These are phyloP conservation scores for Kwoniella botswanensis DNA, from an alignment of 768 basidiomycete genomes.

Conservation along the genomic window DNA sequence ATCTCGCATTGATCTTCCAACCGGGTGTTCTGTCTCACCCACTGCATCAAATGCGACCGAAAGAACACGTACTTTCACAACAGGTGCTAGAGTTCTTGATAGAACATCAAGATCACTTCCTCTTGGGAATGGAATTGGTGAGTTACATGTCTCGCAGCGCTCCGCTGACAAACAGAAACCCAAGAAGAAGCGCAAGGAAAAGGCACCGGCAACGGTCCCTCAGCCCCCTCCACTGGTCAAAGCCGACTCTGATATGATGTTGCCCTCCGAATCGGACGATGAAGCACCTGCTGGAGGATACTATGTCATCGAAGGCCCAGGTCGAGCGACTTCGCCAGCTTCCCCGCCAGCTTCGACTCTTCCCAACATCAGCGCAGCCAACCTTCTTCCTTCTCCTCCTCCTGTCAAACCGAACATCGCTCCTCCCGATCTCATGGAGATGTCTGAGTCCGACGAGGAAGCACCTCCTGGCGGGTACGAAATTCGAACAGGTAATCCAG, in stretches of 20 bases:
- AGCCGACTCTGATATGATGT: conserved; percentile 53
- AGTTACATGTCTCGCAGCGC: conserved; percentile 8
- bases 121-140: conserved; percentile 65
- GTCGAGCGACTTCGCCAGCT: conserved; percentile 20
- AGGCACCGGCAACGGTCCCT: conserved; percentile 1
- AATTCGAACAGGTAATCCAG: conserved; percentile 34
- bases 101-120: conserved; percentile 93
- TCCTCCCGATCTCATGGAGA: conserved; percentile 34
- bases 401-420: conserved; percentile 12
- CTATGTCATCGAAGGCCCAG: conserved; percentile 44
- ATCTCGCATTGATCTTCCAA: conserved; percentile 95
- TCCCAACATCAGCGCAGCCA: conserved; percentile 17
- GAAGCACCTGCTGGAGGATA: conserved; percentile 55
- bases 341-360: conserved; percentile 5
- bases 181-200: conserved; percentile 34
- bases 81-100: conserved; percentile 93
- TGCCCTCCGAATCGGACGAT: conserved; percentile 58
- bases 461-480: conserved; percentile 47
- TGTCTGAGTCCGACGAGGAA: conserved; percentile 52
- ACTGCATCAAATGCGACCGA: conserved; percentile 79
- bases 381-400: conserved; percentile 23
- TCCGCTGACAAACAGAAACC: conserved; percentile 23
- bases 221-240: conserved; percentile 39
- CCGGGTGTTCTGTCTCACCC: conserved; percentile 93
- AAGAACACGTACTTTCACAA: conserved; percentile 86